Conservation (phyloP, 495 filamentous ascomycete species). For the Aspergillus biplanus region DNA sequence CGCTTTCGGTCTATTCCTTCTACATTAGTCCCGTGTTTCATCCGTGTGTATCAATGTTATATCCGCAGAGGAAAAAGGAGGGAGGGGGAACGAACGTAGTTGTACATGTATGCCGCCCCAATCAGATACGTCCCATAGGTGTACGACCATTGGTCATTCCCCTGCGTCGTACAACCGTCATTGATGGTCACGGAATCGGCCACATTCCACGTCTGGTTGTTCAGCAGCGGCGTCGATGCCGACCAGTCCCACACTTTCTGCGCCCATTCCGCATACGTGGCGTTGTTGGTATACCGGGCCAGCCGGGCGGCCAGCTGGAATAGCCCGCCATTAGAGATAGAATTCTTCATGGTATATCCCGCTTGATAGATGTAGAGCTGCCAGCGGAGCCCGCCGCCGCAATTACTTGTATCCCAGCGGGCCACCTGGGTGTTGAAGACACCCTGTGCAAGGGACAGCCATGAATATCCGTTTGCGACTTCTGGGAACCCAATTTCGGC, state of each 20-base stretch:
- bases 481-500: slow-evolving; percentile 56
- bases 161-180: slow-evolving; percentile 56
- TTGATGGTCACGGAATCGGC: slow-evolving; percentile 57
- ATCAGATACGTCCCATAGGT: slow-evolving; percentile 70
- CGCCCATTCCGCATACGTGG: slow-evolving; percentile 70
- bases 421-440: slow-evolving; percentile 74
- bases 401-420: slow-evolving; percentile 54
- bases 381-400: slow-evolving; percentile 59
- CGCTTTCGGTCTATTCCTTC: slow-evolving; percentile 50
- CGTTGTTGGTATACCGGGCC: slow-evolving; percentile 65
- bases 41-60: no score
- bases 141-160: slow-evolving; percentile 67
- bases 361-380: slow-evolving; percentile 56
- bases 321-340: slow-evolving; percentile 68
- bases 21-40: no score
- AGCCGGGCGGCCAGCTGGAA: slow-evolving; percentile 73
- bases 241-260: slow-evolving; percentile 70
- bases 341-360: slow-evolving; percentile 69
- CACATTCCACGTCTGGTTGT: slow-evolving; percentile 59
- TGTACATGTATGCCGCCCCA: slow-evolving; percentile 75
- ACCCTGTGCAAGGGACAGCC: slow-evolving; percentile 75
- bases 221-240: slow-evolving; percentile 54
- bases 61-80: not conserved
- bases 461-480: slow-evolving; percentile 57
- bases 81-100: slow-evolving; percentile 47